A percentile compares a stretch with the other conserved stretches of the same genome.
phyloP scores from a whole-genome alignment of 176 grass and related monocot species.

The Neostapfia colusana region DNA sequence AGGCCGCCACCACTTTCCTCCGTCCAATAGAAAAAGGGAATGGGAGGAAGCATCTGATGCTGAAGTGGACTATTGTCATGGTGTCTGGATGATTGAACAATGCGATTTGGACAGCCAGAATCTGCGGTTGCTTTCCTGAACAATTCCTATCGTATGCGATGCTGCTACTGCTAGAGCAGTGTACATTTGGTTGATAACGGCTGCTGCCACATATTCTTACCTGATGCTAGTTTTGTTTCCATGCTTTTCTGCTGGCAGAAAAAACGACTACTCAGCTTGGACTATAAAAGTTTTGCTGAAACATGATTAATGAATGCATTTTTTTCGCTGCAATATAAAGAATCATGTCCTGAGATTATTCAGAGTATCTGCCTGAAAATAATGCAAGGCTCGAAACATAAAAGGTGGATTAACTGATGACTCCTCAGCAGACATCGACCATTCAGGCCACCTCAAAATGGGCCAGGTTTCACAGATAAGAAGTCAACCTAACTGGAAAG shows the following conservation, averaged over 20 bases:
- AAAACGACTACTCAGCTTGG: not conserved
- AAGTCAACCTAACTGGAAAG: slow-evolving; percentile 10
- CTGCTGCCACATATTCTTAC: not conserved
- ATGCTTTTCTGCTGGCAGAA: not conserved
- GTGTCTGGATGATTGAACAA: slow-evolving; percentile 12
- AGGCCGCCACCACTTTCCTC: slow-evolving; percentile 31
- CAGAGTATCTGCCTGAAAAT: slow-evolving; percentile 2
- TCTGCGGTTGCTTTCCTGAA: slow-evolving; percentile 28
- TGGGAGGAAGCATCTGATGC: slow-evolving; percentile 15
- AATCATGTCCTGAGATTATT: not conserved
- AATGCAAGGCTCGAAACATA: not conserved
- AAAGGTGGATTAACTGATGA: not conserved
- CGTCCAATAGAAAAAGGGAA: not conserved
- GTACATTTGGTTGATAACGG: not conserved
- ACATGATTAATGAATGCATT: not conserved
- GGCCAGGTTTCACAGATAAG: slow-evolving; percentile 8
- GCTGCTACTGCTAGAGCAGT: not conserved
- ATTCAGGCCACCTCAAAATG: slow-evolving; percentile 8
- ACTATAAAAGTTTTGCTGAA: not conserved
- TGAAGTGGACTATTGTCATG: slow-evolving; percentile 1
- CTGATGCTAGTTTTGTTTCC: not conserved
- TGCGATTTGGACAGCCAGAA: slow-evolving; percentile 26
- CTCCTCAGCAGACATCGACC: not conserved
- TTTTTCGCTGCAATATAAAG: not conserved
- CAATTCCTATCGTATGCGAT: not conserved